Evolutionary conservation across 768 basidiomycete species (phyloP).

Genomic region (Lactifluus volemus): DNA sequence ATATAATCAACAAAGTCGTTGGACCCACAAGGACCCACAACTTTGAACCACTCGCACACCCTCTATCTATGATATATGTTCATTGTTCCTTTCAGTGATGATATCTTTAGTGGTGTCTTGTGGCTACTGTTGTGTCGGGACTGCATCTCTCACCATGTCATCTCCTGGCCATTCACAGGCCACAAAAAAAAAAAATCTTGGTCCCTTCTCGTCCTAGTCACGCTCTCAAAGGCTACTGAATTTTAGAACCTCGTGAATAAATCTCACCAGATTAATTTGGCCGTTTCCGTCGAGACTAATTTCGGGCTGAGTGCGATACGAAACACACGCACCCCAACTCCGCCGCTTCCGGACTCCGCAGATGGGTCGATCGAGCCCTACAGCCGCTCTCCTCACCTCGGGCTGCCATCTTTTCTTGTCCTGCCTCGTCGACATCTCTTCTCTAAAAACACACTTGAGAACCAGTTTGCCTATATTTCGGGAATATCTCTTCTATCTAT

Average conservation of each 20-base stretch:
- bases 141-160: not conserved
- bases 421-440: constrained; percentile 20
- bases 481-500: constrained; percentile 20
- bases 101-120: not conserved
- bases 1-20: not conserved
- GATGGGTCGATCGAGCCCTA: constrained; percentile 9
- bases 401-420: constrained; percentile 22
- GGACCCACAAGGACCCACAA: constrained; percentile 29
- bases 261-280: constrained; percentile 9
- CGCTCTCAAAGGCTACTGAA: not conserved
- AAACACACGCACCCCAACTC: constrained; percentile 15
- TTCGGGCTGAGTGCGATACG: not conserved
- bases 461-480: constrained; percentile 18
- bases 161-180: not conserved
- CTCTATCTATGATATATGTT: not conserved
- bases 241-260: constrained; percentile 12
- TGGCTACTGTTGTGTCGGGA: not conserved
- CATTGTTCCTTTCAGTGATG: not conserved
- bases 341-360: constrained; percentile 22
- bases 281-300: constrained; percentile 7
- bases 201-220: constrained; percentile 3
- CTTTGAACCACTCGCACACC: not conserved
- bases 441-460: not conserved
- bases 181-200: not conserved
- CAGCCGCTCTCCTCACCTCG: constrained; percentile 24